These are phyloP conservation scores for Rhodotorula graminis DNA, from an alignment of 768 basidiomycete genomes.

Conservation along the genomic window DNA sequence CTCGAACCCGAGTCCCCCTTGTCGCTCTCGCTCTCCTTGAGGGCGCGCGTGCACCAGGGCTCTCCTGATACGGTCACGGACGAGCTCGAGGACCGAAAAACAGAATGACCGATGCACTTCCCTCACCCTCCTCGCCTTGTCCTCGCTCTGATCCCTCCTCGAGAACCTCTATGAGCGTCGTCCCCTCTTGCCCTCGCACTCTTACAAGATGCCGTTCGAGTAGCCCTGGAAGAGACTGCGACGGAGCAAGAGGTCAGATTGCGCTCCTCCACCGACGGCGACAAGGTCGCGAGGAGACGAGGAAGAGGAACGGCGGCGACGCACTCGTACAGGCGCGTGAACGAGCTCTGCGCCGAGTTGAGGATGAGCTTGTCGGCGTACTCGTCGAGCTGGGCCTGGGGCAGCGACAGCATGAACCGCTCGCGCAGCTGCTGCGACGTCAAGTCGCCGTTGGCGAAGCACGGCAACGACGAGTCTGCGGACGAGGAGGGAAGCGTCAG, in stretches of 20 bases:
- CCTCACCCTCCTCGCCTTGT: too few species aligned
- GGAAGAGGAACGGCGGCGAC: neutral
- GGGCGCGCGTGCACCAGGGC: too few species aligned
- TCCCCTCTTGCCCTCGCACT: neutral
- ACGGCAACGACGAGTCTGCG: conserved; percentile 33
- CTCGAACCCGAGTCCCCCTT: too few species aligned
- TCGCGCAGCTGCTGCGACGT: conserved; percentile 83
- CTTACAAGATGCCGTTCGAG: neutral
- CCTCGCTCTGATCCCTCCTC: too few species aligned
- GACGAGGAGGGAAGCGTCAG: too few species aligned
- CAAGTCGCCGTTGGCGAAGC: conserved; percentile 86
- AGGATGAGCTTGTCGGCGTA: conserved; percentile 87
- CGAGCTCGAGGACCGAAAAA: too few species aligned
- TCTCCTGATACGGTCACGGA: too few species aligned
- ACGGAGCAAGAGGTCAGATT: neutral
- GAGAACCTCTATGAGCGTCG: too few species aligned
- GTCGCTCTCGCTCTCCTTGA: too few species aligned
- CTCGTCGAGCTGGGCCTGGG: conserved; percentile 71
- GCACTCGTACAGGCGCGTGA: conserved; percentile 90
- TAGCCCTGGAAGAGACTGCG: conserved; percentile 37
- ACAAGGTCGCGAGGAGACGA: neutral
- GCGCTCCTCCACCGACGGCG: neutral
- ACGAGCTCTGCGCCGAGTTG: conserved; percentile 81
- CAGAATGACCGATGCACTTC: too few species aligned
- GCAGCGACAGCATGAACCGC: conserved; percentile 85